phyloP scores from a whole-genome alignment of 2,329 filamentous ascomycete species.

The Parastagonospora avenae region DNA sequence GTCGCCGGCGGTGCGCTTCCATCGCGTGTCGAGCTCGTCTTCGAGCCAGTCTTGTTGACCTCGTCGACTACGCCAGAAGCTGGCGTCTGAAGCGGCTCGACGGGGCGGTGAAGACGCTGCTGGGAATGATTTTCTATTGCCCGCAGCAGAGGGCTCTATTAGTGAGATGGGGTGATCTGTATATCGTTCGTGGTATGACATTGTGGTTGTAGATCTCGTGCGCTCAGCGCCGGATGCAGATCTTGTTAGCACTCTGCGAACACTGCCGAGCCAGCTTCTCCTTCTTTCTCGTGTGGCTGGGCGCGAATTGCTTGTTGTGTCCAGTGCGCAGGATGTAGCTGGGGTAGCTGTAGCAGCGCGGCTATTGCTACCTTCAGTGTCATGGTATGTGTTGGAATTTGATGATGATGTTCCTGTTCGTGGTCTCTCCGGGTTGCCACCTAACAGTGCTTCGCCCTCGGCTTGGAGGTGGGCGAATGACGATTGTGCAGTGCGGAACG shows the following conservation, averaged over 20 bases:
- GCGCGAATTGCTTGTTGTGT: conserved; percentile 15
- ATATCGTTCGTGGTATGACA: conserved; percentile 33
- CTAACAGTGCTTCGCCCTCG: conserved; percentile 59
- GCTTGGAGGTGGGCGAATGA: conserved; percentile 56
- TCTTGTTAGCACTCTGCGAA: conserved; percentile 42
- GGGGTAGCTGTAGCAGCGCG: conserved; percentile 31
- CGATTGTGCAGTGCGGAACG: conserved; percentile 57
- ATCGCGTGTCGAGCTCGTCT: conserved; percentile 37
- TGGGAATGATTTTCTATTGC: conserved; percentile 26
- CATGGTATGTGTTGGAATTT: conserved; percentile 24
- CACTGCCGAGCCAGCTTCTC: conserved; percentile 46
- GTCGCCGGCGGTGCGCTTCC: conserved; percentile 43
- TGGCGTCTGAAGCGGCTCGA: conserved; percentile 52
- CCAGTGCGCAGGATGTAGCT: conserved; percentile 31
- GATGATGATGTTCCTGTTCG: conserved; percentile 41
- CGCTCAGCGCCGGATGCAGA: conserved; percentile 33
- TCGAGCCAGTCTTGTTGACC: conserved; percentile 51
- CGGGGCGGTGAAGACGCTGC: conserved; percentile 38
- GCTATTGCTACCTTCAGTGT: conserved; percentile 30
- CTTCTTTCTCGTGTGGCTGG: conserved; percentile 29
- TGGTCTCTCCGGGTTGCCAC: conserved; percentile 44
- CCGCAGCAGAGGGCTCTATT: conserved; percentile 2
- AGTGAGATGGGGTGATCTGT: conserved; percentile 32
- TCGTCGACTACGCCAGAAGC: conserved; percentile 48
- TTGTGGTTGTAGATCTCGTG: conserved; percentile 31